Conservation (phyloP, 768 basidiomycete genomes). For the Leccinum boreale region DNA sequence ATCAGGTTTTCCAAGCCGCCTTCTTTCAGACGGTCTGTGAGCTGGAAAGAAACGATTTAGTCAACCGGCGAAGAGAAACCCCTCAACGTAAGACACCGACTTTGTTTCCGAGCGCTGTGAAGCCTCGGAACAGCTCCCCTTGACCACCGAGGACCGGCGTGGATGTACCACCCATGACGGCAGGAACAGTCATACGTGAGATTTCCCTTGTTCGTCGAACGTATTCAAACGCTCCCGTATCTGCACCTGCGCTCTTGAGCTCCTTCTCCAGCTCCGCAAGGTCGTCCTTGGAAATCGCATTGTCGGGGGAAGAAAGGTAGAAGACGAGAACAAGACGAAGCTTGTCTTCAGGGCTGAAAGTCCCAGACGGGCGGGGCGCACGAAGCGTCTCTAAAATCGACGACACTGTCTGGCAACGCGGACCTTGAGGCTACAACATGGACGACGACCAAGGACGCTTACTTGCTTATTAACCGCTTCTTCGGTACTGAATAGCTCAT, state of each 20-base stretch:
- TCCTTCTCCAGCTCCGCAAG: conserved; percentile 84
- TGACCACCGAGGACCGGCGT: conserved; percentile 71
- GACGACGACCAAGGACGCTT: conserved; percentile 2
- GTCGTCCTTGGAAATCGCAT: conserved; percentile 82
- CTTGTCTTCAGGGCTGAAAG: conserved; percentile 77
- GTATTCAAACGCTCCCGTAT: conserved; percentile 84
- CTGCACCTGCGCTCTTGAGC: conserved; percentile 76
- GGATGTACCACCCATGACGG: conserved; percentile 52
- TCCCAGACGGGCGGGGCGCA: conserved; percentile 58
- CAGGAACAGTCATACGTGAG: conserved; percentile 82
- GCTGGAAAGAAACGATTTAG: conserved; percentile 40
- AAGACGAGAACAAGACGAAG: conserved; percentile 93
- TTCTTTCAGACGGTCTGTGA: conserved; percentile 91
- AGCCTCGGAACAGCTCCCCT: conserved; percentile 90
- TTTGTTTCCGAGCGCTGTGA: conserved; percentile 86
- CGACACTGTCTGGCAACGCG: conserved; percentile 55
- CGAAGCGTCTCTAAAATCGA: conserved; percentile 88
- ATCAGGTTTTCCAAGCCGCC: conserved; percentile 96
- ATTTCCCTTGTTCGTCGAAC: conserved; percentile 91
- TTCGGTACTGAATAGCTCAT: conserved; percentile 96
- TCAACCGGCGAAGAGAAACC: not conserved
- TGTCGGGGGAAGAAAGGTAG: conserved; percentile 85
- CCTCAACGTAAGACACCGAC: conserved; percentile 41
- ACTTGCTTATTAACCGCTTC: conserved; percentile 88
- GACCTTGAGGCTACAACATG: not conserved